Conservation (phyloP, 306 rosid genomes). For the Quercus glauca region DNA sequence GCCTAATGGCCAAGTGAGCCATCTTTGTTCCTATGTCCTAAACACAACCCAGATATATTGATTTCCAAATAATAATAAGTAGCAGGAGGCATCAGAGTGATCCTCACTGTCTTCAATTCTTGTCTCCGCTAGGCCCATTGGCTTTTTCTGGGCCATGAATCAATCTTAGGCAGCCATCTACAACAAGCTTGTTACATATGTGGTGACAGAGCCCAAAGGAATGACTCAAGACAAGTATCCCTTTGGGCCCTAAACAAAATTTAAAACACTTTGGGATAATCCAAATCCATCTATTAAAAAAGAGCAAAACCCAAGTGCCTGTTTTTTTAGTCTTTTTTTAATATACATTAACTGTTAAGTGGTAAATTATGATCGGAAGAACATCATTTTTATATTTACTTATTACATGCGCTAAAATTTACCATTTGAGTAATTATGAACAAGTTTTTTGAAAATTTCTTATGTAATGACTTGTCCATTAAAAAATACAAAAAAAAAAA, state of each 20-base stretch:
- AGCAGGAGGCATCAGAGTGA: neutral
- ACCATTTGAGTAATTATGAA: too few relatives aligned
- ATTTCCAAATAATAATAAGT: neutral
- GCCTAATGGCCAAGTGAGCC: too few relatives aligned
- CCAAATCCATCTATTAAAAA: neutral
- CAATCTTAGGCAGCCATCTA: neutral
- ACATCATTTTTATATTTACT: too few relatives aligned
- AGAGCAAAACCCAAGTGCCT: neutral
- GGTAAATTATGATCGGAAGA: fast-evolving
- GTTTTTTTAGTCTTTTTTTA: neutral
- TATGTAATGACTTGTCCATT: too few relatives aligned
- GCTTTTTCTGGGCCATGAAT: neutral
- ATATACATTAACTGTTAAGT: fast-evolving
- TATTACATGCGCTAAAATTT: fast-evolving
- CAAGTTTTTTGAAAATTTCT: too few relatives aligned
- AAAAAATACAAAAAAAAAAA: too few relatives aligned
- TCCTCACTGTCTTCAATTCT: too few relatives aligned
- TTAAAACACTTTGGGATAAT: neutral
- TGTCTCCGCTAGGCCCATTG: neutral
- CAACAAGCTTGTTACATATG: neutral
- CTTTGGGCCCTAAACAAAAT: neutral
- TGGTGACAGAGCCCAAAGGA: neutral
- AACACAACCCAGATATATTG: too few relatives aligned
- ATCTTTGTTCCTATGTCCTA: too few relatives aligned
- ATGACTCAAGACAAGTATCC: neutral